Percentiles rank a stretch among this genome's conserved stretches.
These are phyloP conservation scores for Cucurbita moschata DNA, from an alignment of 306 rosid species.

Conservation along the genomic window DNA sequence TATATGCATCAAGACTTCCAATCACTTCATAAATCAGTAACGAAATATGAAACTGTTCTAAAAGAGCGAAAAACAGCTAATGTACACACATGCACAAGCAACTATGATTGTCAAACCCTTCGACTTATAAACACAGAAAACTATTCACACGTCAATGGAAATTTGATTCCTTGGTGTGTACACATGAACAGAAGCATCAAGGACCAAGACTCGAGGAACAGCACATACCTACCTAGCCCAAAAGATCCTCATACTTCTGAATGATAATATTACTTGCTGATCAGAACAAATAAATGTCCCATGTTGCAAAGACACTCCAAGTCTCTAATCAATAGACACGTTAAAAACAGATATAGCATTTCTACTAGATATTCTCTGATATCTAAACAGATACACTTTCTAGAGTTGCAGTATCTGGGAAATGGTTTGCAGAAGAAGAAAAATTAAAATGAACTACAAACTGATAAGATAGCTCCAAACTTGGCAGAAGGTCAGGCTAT, in stretches of 20 bases:
- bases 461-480: not conserved
- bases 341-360: not conserved
- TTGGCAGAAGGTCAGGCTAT: not conserved
- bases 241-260: not conserved
- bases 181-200: not conserved
- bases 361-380: not conserved
- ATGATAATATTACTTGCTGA: not conserved
- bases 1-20: not conserved
- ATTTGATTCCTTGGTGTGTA: not conserved
- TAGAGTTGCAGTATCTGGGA: not conserved
- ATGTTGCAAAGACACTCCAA: not conserved
- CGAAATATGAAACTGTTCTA: not conserved
- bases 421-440: not conserved
- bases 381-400: not conserved
- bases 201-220: not conserved
- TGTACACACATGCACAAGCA: not conserved
- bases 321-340: not conserved
- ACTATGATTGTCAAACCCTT: not conserved
- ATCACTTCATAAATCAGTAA: not conserved
- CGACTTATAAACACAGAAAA: not conserved
- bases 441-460: not conserved
- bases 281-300: not conserved
- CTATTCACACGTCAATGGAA: not conserved
- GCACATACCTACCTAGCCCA: not conserved
- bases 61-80: not conserved